Percentiles rank a stretch among this genome's conserved stretches.
Conservation (phyloP, 2,329 filamentous ascomycete species). For the Lasiodiplodia gonubiensis region DNA sequence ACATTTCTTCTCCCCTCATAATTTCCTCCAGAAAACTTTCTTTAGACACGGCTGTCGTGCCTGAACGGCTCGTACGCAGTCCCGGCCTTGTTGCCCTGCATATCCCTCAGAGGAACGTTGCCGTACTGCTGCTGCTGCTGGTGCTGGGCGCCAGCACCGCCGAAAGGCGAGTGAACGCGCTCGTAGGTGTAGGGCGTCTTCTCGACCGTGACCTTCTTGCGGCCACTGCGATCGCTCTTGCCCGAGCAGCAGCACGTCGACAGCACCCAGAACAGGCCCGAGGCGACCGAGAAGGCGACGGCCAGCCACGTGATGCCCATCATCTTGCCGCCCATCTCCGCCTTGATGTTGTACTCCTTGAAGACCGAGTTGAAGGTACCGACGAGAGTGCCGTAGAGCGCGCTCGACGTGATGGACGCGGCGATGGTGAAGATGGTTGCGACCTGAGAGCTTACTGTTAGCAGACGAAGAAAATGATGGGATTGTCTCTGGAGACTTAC, state of each 20-base stretch:
- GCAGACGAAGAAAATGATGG: not conserved
- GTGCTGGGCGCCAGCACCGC: conserved; percentile 35
- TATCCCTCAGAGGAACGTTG: conserved; percentile 21
- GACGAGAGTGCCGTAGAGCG: conserved; percentile 72
- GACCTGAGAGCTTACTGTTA: conserved; percentile 41
- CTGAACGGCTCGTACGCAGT: conserved; percentile 28
- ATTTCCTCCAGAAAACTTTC: not conserved
- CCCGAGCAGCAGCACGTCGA: conserved; percentile 91
- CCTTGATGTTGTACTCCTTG: conserved; percentile 73
- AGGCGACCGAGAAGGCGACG: conserved; percentile 75
- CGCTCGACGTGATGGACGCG: conserved; percentile 75
- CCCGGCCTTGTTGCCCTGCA: conserved; percentile 29
- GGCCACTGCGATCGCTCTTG: conserved; percentile 50
- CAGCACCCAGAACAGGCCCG: conserved; percentile 88
- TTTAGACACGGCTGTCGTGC: conserved; percentile 20
- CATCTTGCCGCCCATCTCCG: conserved; percentile 70
- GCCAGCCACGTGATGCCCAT: conserved; percentile 79
- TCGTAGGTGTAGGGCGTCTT: conserved; percentile 68
- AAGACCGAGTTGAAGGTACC: conserved; percentile 70
- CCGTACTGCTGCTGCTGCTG: conserved; percentile 2
- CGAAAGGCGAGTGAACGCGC: conserved; percentile 54
- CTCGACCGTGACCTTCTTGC: conserved; percentile 54
- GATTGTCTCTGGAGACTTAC: conserved; percentile 57
- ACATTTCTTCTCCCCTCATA: not conserved
- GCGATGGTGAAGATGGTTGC: conserved; percentile 64